Evolutionary conservation across 768 basidiomycete species (phyloP), one percentile per base, ranked within the genome.

Genomic region (Lactifluus subvellereus): DNA sequence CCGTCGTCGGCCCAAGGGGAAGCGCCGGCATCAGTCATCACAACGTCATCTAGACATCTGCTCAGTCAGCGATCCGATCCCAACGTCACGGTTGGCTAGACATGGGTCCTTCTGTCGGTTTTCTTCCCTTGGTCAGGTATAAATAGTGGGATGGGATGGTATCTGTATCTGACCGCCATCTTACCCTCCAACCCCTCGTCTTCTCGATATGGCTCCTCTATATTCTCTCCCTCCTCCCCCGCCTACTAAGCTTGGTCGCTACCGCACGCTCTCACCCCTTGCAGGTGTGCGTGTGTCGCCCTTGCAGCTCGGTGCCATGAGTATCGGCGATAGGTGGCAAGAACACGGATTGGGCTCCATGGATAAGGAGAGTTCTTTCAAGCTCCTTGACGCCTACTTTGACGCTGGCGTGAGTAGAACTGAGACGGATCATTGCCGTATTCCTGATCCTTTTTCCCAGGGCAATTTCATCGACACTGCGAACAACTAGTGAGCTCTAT

Each of bases 381-480:
- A 77, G 68, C 71, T 83, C 8, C 74, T 83, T 20, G 80, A 83
- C 47, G 76, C 77, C 9, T 80, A 67, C 68, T 75, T 73, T 53
- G 74, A 77, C 11, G 74, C 73, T 0, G 82, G 82, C 14, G 82
- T 82, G 2, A 80, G 81, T 71, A 77, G 76, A 22, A 60, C 52
- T 22, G 69, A 72, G 22, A 33, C 14, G 20, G 11, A 20, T 27
- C 32, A n/a, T 30, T 4, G 16, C 14, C 18, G 7, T 5, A 8
- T 77, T 78, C 78, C 78, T 71, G 73, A 76, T 37, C 47, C 69
- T n/a, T 69, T 73, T 1, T 76, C 78, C 66, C 67, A 77, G 69
- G 82, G 82, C 0, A 82, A 82, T 70, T 78, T 81, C 60, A 78
- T 82, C n/a, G 64, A 80, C 35, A 80, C 80, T 2, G 76, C 80